Evolutionary conservation across 768 basidiomycete genomes (phyloP).

Genomic region (Hypsizygus marmoreus): DNA sequence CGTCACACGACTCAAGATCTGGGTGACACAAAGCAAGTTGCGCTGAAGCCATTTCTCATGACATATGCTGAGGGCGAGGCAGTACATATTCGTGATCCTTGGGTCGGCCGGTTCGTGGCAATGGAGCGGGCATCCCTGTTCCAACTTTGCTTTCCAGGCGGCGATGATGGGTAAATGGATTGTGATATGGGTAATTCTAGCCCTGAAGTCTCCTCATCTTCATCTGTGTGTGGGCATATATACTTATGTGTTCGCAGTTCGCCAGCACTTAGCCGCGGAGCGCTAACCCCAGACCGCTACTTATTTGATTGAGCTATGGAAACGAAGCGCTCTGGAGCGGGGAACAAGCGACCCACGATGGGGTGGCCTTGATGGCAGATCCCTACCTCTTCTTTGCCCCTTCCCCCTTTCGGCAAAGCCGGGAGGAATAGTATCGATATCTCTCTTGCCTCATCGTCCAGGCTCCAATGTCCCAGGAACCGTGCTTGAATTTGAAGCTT

Average conservation of each 20-base stretch:
- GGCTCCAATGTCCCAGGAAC: too few species aligned
- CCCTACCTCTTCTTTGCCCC: conserved; percentile 4
- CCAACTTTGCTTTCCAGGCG: not conserved
- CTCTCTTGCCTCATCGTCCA: too few species aligned
- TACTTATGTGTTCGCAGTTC: too few species aligned
- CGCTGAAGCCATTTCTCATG: not conserved
- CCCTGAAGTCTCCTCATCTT: conserved; percentile 1
- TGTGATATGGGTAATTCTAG: conserved; percentile 1
- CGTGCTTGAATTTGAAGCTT: too few species aligned
- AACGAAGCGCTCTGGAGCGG: conserved; percentile 4
- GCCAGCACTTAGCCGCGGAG: too few species aligned
- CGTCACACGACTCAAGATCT: conserved; percentile 13
- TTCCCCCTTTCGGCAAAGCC: too few species aligned
- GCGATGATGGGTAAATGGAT: conserved; percentile 1
- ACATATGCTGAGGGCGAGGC: not conserved
- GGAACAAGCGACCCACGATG: not conserved
- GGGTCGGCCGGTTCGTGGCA: not conserved
- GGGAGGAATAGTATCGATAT: too few species aligned
- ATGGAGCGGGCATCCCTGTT: not conserved
- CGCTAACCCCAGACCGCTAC: conserved; percentile 2
- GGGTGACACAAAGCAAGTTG: conserved; percentile 5
- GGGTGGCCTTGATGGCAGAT: not conserved
- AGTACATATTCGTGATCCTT: not conserved
- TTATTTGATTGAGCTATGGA: conserved; percentile 9
- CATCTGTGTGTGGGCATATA: too few species aligned